These are phyloP conservation scores for Candida corydali DNA, from an alignment of 805 yeast genomes.

Conservation along the genomic window DNA sequence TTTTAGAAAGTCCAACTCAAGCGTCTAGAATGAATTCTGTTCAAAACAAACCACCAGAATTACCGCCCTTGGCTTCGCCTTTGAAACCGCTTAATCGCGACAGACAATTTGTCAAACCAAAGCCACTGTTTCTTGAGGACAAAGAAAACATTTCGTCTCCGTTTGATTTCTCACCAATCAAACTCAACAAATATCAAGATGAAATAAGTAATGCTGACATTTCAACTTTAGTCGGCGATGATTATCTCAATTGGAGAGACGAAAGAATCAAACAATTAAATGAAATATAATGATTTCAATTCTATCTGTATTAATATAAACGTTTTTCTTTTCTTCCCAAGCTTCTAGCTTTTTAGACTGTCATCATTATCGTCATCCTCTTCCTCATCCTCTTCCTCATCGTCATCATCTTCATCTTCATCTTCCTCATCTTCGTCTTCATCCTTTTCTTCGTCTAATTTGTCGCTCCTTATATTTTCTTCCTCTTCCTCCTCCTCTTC, in stretches of 20 bases:
- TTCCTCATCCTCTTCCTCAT: slow-evolving; percentile 15
- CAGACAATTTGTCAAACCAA: not conserved
- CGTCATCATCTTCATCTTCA: slow-evolving; percentile 27
- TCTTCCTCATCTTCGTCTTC: slow-evolving; percentile 47
- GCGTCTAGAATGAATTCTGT: slow-evolving; percentile 3
- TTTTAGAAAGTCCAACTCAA: slow-evolving; percentile 10
- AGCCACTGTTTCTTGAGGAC: slow-evolving; percentile 1
- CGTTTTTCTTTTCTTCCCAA: not conserved
- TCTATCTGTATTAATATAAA: slow-evolving; percentile 7
- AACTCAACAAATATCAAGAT: slow-evolving; percentile 1
- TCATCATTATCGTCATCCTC: slow-evolving; percentile 10
- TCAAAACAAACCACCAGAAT: slow-evolving; percentile 2
- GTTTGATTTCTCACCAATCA: slow-evolving; percentile 13
- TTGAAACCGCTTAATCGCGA: slow-evolving; percentile 5
- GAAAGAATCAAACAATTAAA: slow-evolving; percentile 29
- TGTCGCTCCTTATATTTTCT: slow-evolving; percentile 38
- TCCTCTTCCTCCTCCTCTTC: slow-evolving; percentile 49
- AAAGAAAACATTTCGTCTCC: slow-evolving; percentile 12
- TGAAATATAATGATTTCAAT: slow-evolving; percentile 5
- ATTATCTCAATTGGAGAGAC: slow-evolving; percentile 37
- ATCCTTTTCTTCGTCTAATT: slow-evolving; percentile 36
- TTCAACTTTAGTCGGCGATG: slow-evolving; percentile 38
- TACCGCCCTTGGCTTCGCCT: slow-evolving; percentile 6
- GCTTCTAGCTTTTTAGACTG: not conserved
- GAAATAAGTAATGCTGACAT: slow-evolving; percentile 24